Evolutionary conservation across 331 rosid genomes (phyloP), one percentile per base, ranked within the genome.

Genomic region (Cydonia oblonga): DNA sequence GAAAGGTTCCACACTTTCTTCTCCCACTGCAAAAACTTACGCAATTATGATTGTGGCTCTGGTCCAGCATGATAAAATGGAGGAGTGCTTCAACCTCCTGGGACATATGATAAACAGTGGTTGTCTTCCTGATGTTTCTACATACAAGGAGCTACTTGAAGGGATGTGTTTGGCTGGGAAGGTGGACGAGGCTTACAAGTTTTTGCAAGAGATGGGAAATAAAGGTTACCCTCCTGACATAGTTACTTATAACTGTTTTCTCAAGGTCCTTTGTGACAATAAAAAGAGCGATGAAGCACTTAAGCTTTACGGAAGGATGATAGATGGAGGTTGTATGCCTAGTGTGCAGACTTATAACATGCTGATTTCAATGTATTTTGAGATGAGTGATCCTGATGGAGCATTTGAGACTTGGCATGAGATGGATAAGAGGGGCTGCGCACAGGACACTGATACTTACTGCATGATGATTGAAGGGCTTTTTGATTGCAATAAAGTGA

Each of bases 141-240:
- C 98, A 22, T 93, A 90, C 80, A 87, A 87, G 77, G 92, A 86
- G 30, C 78, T 93, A 69, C 81, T 91, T 35, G 96, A 93, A 78
- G 98, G 97, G 70, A 91, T 91, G 96, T 91, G 96, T 81, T 68
- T 88, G 85, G 85, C 82, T 38, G 97, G 90, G 66, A 91, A 88
- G 82, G 78, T 85, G 42, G 88, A 84, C 15, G 90, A 80, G 81
- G 98, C 97, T n/a, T 89, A 91, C 84, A 85, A 81, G 44, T 91
- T 93, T 77, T 78, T 93, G 76, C 89, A 89, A 65, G 96, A 87
- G 92, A 93, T 93, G 98, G 96, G 96, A 72, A 93, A 79, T 84
- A 93, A 86, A 81, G 97, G 97, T 77, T 93, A 91, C 78, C 96
- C 89, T 7, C 89, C 96, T 35, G 98, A 93, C 84, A 81, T 93